Evolutionary conservation across 2,329 filamentous ascomycete species (phyloP).

Genomic region (Chrysoporthe cubensis): DNA sequence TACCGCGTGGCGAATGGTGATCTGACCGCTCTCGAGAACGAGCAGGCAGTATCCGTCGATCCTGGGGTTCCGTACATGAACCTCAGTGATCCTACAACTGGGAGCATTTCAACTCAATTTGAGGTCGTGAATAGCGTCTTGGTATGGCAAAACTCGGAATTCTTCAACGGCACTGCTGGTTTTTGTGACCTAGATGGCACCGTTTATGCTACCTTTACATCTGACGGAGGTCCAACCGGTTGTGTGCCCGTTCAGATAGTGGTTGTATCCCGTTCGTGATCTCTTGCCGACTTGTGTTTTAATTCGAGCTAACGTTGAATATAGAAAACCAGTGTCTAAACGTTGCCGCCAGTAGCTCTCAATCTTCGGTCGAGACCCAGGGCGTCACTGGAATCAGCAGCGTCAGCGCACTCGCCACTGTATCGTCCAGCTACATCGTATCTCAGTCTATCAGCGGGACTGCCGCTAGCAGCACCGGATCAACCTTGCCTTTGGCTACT

Average conservation of each 20-base stretch:
- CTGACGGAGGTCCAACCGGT: not conserved
- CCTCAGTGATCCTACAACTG: not conserved
- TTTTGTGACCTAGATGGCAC: constrained; percentile 3
- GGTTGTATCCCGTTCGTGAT: not conserved
- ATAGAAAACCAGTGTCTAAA: constrained; percentile 7
- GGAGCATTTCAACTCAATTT: not conserved
- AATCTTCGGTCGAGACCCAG: not conserved
- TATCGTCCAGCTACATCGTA: not conserved
- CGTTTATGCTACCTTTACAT: not conserved
- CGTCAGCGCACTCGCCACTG: not conserved
- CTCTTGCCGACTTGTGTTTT: not conserved
- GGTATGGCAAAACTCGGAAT: not conserved
- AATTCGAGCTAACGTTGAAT: not conserved
- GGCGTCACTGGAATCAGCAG: not conserved
- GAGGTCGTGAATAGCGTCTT: not conserved
- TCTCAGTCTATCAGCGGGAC: not conserved
- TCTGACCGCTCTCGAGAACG: not conserved
- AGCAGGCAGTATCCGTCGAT: not conserved
- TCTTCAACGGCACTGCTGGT: not conserved
- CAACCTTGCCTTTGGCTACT: not conserved
- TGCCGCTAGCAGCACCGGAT: not conserved
- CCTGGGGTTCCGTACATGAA: not conserved
- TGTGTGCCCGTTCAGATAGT: not conserved
- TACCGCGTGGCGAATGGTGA: not conserved
- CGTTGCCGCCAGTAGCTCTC: not conserved